Conservation (phyloP, 2,329 filamentous ascomycete genomes). For the Cercospora nicotianae region DNA sequence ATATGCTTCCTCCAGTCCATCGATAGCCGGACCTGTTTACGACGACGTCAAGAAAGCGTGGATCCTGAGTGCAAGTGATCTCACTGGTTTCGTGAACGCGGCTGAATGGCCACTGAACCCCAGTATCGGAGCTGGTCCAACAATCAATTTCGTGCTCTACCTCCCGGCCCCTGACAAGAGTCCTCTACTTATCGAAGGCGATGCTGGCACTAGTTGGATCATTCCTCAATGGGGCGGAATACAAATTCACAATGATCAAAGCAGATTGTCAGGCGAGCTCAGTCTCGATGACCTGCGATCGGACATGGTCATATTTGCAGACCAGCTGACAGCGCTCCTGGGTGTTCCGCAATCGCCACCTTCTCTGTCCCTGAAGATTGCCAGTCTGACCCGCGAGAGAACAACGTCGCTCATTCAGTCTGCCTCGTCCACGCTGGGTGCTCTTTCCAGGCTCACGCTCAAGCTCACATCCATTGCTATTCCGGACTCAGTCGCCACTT, state of each 20-base stretch:
- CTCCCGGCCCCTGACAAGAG: slow-evolving; percentile 69
- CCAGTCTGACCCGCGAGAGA: slow-evolving; percentile 80
- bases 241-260: slow-evolving; percentile 63
- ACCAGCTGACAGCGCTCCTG: slow-evolving; percentile 83
- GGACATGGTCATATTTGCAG: slow-evolving; percentile 84
- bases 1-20: slow-evolving; percentile 71
- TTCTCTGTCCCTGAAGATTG: slow-evolving; percentile 80
- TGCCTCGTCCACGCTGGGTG: slow-evolving; percentile 91
- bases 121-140: slow-evolving; percentile 88
- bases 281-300: slow-evolving; percentile 67
- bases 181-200: slow-evolving; percentile 61
- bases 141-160: slow-evolving; percentile 93
- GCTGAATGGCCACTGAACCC: slow-evolving; percentile 96
- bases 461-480: slow-evolving; percentile 90
- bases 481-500: slow-evolving; percentile 79
- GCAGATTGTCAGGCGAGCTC: slow-evolving; percentile 50
- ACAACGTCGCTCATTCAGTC: slow-evolving; percentile 82
- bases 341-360: slow-evolving; percentile 76
- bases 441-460: slow-evolving; percentile 78
- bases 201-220: slow-evolving; percentile 74
- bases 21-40: slow-evolving; percentile 58
- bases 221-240: slow-evolving; percentile 94
- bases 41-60: slow-evolving; percentile 58
- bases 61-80: slow-evolving; percentile 76
- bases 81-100: slow-evolving; percentile 94